These are phyloP conservation scores for Singerocomus rubriflavus DNA, from an alignment of 1,284 basidiomycete genomes.

Conservation along the genomic window DNA sequence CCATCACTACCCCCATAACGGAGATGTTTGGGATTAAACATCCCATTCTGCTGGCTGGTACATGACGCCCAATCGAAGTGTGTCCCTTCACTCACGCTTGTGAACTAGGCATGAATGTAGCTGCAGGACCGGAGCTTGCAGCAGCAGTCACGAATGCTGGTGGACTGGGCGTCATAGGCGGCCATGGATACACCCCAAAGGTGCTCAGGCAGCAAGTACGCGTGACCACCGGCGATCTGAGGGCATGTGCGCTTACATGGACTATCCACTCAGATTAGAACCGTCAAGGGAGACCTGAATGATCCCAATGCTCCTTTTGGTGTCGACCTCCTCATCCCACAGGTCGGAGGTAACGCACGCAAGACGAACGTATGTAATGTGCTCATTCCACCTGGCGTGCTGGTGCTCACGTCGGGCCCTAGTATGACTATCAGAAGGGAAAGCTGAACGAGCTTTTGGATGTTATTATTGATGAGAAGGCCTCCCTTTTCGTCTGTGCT, in stretches of 20 bases:
- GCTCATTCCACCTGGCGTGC: background rate
- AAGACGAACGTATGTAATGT: slow-evolving; percentile 72
- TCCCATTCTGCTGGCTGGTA: slow-evolving; percentile 82
- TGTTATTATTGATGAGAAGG: slow-evolving; percentile 85
- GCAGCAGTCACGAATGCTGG: slow-evolving; percentile 83
- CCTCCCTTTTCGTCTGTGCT: slow-evolving; percentile 82
- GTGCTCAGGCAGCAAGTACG: slow-evolving; percentile 65
- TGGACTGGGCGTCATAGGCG: slow-evolving; percentile 86
- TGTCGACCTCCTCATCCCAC: slow-evolving; percentile 82
- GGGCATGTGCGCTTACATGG: background rate
- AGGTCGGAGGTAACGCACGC: slow-evolving; percentile 76
- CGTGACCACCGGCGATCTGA: background rate
- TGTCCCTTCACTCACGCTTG: slow-evolving; percentile 2
- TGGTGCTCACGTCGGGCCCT: slow-evolving; percentile 3
- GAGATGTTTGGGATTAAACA: slow-evolving; percentile 85
- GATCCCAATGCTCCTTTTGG: slow-evolving; percentile 80
- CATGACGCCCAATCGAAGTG: slow-evolving; percentile 5
- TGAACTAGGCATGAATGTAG: slow-evolving; percentile 75
- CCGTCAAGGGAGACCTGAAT: slow-evolving; percentile 66
- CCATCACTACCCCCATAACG: slow-evolving; percentile 73
- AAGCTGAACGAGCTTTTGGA: slow-evolving; percentile 76
- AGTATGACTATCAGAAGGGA: slow-evolving; percentile 83
- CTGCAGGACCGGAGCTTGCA: slow-evolving; percentile 82
- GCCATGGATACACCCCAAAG: slow-evolving; percentile 78
- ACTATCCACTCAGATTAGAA: slow-evolving; percentile 53